Conservation (phyloP, 495 filamentous ascomycete genomes). For the Neurospora sp. region DNA sequence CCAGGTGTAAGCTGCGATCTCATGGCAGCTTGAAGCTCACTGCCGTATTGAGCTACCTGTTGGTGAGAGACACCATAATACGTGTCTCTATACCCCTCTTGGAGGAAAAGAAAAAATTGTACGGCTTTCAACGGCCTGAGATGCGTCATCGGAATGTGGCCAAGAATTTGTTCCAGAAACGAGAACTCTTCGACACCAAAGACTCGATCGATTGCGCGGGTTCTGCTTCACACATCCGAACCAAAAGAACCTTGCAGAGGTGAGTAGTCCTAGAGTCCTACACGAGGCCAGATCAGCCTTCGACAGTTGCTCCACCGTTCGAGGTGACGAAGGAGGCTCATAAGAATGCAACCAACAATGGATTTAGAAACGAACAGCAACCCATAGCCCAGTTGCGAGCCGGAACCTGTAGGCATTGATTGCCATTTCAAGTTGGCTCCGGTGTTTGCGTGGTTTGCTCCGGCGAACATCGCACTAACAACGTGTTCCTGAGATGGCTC, state of each 20-base stretch:
- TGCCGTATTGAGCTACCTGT: background rate
- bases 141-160: background rate
- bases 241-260: background rate
- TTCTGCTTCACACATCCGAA: background rate
- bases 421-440: constrained; percentile 1
- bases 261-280: background rate
- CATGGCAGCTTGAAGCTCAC: background rate
- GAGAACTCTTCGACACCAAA: background rate
- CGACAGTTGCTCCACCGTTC: background rate
- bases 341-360: background rate
- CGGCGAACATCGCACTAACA: background rate
- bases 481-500: background rate
- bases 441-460: constrained; percentile 1
- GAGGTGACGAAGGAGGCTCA: background rate
- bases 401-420: background rate
- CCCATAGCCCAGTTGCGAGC: background rate
- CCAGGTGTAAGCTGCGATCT: background rate
- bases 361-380: background rate
- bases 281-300: background rate
- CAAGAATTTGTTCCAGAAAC: background rate
- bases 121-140: background rate
- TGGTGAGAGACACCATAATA: background rate
- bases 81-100: background rate
- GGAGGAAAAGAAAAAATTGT: background rate
- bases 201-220: background rate